Evolutionary conservation across 345 rosid genomes (phyloP).

Genomic region (Psidium friedrichsthalianum): DNA sequence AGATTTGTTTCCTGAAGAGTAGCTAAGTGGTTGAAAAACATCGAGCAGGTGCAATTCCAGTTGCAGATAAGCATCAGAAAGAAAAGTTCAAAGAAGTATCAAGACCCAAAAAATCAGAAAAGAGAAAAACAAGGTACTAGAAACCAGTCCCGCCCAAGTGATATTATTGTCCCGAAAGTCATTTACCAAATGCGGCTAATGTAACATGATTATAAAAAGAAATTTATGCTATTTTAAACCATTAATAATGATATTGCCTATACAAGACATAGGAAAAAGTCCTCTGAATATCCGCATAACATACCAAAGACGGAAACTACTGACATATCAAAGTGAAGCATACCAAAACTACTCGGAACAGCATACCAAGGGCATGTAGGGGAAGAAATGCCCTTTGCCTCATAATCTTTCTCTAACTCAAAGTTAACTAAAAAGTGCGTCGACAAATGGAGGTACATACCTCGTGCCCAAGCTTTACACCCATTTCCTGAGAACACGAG

Average conservation of each 20-base stretch:
- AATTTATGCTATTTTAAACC: not conserved
- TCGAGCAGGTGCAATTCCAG: not conserved
- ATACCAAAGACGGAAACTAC: not conserved
- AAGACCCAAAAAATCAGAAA: not conserved
- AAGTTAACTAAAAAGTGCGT: not conserved
- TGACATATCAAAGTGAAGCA: not conserved
- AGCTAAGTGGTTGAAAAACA: not conserved
- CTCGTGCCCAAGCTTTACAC: conserved; percentile 98
- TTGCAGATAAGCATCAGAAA: not conserved
- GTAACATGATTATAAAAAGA: not conserved
- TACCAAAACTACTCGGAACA: not conserved
- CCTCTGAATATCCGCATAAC: not conserved
- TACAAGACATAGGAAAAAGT: not conserved
- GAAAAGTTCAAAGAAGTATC: not conserved
- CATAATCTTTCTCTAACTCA: not conserved
- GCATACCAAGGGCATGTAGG: not conserved
- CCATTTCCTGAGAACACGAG: conserved; percentile 98
- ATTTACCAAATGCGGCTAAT: not conserved
- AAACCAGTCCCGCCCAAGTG: not conserved
- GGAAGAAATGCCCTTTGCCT: not conserved
- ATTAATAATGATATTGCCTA: not conserved
- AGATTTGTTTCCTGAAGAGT: not conserved
- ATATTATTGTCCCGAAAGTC: not conserved
- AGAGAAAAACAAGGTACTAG: not conserved
- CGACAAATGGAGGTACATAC: conserved; percentile 20